Percentiles rank a stretch among this genome's conserved stretches.
These are phyloP conservation scores for Tremella yokohamensis DNA, from an alignment of 768 basidiomycete species.

Conservation along the genomic window DNA sequence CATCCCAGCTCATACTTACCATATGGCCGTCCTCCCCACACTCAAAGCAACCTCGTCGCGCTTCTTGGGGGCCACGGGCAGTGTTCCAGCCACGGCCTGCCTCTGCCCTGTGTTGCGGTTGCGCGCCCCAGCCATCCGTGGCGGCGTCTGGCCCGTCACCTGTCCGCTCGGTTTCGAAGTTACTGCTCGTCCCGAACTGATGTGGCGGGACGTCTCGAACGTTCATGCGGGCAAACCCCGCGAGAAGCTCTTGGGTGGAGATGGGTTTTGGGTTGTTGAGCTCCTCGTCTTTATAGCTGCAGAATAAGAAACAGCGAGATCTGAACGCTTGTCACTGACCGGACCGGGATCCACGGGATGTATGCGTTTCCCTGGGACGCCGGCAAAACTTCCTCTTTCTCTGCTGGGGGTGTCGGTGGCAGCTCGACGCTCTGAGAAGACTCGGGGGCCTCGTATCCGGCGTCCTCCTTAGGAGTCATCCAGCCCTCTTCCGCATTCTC, in stretches of 20 bases:
- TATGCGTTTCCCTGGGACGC: background rate
- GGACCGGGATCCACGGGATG: background rate
- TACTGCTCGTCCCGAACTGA: background rate
- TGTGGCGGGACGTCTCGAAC: background rate
- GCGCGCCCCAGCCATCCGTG: conserved; percentile 1
- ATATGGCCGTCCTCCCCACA: conserved; percentile 25
- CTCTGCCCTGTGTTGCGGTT: background rate
- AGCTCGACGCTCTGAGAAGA: background rate
- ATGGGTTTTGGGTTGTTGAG: conserved; percentile 5
- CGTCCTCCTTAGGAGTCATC: conserved; percentile 8
- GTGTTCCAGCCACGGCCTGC: background rate
- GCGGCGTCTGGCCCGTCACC: background rate
- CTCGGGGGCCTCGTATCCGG: background rate
- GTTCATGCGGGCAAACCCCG: conserved; percentile 4
- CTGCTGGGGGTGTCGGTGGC: background rate
- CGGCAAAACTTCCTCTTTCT: background rate
- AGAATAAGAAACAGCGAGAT: background rate
- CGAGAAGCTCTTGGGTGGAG: conserved; percentile 16
- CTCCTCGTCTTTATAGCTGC: conserved; percentile 15
- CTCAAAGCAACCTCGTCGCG: conserved; percentile 13
- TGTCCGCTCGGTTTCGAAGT: background rate
- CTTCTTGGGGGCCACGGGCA: too few species aligned
- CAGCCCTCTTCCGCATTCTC: conserved; percentile 29
- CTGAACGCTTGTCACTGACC: background rate
- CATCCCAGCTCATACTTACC: conserved; percentile 1